Evolutionary conservation across 192 early-diverging fungal species (phyloP).

Genomic region (Geranomyces michiganensis): DNA sequence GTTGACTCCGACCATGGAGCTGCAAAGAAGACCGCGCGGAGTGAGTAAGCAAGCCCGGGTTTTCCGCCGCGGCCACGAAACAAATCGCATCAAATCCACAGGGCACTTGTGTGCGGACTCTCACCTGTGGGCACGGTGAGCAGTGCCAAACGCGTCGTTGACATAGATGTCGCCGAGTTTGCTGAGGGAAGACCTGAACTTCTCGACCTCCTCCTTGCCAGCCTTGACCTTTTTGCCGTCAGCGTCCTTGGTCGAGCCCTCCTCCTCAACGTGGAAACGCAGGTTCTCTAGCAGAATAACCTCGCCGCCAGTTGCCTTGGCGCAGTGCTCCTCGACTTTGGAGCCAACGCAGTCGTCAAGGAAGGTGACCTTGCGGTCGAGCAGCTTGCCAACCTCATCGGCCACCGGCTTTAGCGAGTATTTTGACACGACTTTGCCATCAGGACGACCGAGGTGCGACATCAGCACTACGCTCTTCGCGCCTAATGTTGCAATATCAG

Average conservation of each 20-base stretch:
- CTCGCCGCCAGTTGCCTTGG: conserved; percentile 63
- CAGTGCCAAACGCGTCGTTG: conserved; percentile 99
- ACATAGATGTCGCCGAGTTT: conserved; percentile 95
- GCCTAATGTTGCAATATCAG: conserved; percentile 42
- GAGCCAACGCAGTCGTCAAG: conserved; percentile 91
- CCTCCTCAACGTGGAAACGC: conserved; percentile 98
- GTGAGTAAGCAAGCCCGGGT: too few relatives aligned
- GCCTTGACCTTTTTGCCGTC: conserved; percentile 94
- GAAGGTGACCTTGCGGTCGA: conserved; percentile 86
- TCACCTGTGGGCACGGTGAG: conserved; percentile 92
- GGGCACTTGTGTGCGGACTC: too few relatives aligned
- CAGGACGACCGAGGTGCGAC: conserved; percentile 96
- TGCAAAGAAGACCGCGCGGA: too few relatives aligned
- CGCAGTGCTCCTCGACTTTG: conserved; percentile 79
- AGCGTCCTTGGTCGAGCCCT: conserved; percentile 86
- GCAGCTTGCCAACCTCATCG: conserved; percentile 75
- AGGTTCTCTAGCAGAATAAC: conserved; percentile 97
- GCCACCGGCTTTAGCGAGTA: conserved; percentile 92
- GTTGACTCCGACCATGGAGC: conserved; percentile 92
- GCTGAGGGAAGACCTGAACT: conserved; percentile 90
- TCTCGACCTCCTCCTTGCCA: conserved; percentile 70
- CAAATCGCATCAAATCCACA: too few relatives aligned
- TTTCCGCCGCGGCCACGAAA: too few relatives aligned
- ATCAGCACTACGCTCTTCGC: conserved; percentile 91
- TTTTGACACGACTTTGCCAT: conserved; percentile 85